These are phyloP conservation scores for Jacaranda copaia DNA, from an alignment of 257 asterid species.

Conservation along the genomic window DNA sequence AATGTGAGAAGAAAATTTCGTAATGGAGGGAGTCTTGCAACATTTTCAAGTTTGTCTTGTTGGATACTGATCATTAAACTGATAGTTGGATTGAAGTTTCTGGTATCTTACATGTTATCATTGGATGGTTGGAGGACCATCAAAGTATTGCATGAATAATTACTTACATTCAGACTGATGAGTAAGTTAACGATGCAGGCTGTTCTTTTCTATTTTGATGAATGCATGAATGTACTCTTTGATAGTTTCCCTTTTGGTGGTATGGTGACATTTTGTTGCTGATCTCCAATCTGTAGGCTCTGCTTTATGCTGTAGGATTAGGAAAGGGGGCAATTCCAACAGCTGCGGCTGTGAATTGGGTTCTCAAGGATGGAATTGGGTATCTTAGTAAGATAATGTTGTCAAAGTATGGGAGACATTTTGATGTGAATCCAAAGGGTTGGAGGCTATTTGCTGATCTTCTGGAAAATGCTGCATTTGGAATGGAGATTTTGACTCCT, in stretches of 20 bases:
- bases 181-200: neutral
- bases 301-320: conserved; percentile 97
- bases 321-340: conserved; percentile 99
- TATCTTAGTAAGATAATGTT: conserved; percentile 88
- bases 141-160: conserved; percentile 15
- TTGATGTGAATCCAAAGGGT: conserved; percentile 95
- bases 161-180: neutral
- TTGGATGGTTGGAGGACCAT: neutral
- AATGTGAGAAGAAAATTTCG: neutral
- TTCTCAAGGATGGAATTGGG: conserved; percentile 96
- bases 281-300: conserved; percentile 56
- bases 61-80: neutral
- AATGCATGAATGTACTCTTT: conserved; percentile 22
- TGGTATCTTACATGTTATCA: neutral
- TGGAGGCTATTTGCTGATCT: conserved; percentile 98
- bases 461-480: conserved; percentile 94
- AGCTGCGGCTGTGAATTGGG: conserved; percentile 99
- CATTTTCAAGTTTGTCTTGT: neutral
- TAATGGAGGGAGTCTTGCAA: neutral
- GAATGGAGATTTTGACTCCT: conserved; percentile 92
- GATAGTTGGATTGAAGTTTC: neutral
- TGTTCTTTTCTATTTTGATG: neutral
- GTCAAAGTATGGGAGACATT: conserved; percentile 94
- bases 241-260: conserved; percentile 25
- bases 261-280: conserved; percentile 20